These are phyloP conservation scores for Albifimbria verrucaria DNA, from an alignment of 2,329 filamentous ascomycete species.

Conservation along the genomic window DNA sequence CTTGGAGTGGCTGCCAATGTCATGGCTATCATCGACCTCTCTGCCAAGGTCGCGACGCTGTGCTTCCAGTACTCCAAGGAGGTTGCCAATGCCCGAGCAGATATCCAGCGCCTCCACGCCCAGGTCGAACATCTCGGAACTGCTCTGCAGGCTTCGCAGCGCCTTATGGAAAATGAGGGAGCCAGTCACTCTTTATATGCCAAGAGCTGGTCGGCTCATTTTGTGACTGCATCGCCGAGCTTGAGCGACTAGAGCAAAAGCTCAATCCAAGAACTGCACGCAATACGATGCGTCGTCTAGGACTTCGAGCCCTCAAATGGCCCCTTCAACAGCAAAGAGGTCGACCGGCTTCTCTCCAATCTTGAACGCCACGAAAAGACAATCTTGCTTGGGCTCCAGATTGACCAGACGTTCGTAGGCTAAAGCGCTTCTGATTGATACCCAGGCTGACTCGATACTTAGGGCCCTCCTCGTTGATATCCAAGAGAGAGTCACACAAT, in stretches of 20 bases:
- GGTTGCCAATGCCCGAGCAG: constrained; percentile 4
- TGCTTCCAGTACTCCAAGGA: constrained; percentile 4
- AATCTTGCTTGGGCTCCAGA: constrained; percentile 6
- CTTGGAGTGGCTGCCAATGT: constrained; percentile 3
- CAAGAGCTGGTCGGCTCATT: not conserved
- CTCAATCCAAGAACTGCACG: constrained; percentile 1
- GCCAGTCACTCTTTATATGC: not conserved
- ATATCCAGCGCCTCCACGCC: constrained; percentile 1
- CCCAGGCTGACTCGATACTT: not conserved
- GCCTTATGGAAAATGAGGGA: not conserved
- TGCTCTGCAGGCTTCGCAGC: not conserved
- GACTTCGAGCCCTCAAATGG: constrained; percentile 5
- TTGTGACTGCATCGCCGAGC: not conserved
- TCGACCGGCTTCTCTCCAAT: constrained; percentile 1
- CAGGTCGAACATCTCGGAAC: no score
- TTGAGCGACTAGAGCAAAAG: not conserved
- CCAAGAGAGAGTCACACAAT: not conserved
- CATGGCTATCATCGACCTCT: constrained; percentile 4
- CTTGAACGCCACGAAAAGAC: constrained; percentile 4
- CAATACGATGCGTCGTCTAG: constrained; percentile 3
- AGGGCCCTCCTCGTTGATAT: constrained; percentile 5
- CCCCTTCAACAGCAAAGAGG: constrained; percentile 3
- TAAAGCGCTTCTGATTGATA: not conserved
- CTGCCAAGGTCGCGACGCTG: constrained; percentile 2
- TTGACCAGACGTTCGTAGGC: constrained; percentile 6